Conservation (phyloP, 2,329 filamentous ascomycete species). For the Purpureocillium takamizusanense region DNA sequence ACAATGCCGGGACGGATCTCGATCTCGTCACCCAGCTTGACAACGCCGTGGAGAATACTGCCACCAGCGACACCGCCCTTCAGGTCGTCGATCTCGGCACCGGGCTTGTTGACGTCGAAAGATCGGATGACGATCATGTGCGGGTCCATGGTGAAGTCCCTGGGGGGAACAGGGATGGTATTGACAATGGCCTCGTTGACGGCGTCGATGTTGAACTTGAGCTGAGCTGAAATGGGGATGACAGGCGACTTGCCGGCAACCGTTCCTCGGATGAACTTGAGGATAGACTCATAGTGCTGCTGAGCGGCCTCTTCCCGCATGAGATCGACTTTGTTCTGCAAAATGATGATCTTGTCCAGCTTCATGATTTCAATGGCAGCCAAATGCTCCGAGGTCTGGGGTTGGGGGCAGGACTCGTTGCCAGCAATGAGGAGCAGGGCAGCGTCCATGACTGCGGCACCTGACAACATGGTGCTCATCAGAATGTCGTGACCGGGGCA, state of each 20-base stretch:
- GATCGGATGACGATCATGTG: constrained; percentile 99
- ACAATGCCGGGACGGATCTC: constrained; percentile 99
- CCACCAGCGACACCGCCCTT: constrained; percentile 99
- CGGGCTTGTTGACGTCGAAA: constrained; percentile 99
- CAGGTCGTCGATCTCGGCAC: constrained; percentile 95
- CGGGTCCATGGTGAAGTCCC: constrained; percentile 85
- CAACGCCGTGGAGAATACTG: constrained; percentile 88
- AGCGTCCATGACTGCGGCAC: constrained; percentile 98
- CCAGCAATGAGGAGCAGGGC: constrained; percentile 92
- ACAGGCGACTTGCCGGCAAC: constrained; percentile 92
- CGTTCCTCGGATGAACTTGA: constrained; percentile 97
- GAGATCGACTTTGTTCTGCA: constrained; percentile 98
- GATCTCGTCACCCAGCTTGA: constrained; percentile 96
- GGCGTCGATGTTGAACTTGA: constrained; percentile 99
- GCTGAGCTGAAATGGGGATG: constrained; percentile 92
- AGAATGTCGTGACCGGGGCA: constrained; percentile 99
- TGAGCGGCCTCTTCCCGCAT: constrained; percentile 94
- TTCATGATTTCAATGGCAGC: constrained; percentile 99
- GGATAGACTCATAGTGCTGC: constrained; percentile 91
- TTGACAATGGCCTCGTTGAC: constrained; percentile 94
- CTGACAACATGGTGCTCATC: constrained; percentile 99
- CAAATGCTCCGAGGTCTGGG: constrained; percentile 96
- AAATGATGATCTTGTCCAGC: constrained; percentile 97
- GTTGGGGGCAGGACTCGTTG: constrained; percentile 97
- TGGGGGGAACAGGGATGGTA: constrained; percentile 82